Evolutionary conservation across 225 moss, liverwort and hornwort genomes (phyloP).

Genomic region (Straminergon stramineum): DNA sequence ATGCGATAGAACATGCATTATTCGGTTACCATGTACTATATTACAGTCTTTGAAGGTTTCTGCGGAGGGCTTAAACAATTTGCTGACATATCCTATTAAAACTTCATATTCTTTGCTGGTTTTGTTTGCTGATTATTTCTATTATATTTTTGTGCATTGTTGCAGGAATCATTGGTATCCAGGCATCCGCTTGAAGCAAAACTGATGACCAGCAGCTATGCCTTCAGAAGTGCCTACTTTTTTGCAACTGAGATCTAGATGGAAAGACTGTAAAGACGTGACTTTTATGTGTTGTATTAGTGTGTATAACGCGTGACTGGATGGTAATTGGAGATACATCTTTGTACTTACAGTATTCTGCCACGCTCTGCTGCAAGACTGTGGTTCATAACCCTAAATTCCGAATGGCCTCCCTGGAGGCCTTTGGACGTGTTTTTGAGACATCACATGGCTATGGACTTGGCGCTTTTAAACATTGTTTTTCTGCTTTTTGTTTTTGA

Average conservation of each 20-base stretch:
- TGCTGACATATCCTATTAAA: background rate
- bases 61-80: background rate
- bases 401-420: background rate
- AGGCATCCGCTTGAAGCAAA: conserved; percentile 8
- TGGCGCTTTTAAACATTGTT: background rate
- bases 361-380: background rate
- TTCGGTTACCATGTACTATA: no score
- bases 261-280: background rate
- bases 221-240: background rate
- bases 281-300: background rate
- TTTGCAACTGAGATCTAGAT: background rate
- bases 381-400: background rate
- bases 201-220: conserved; percentile 11
- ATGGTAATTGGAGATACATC: background rate
- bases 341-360: background rate
- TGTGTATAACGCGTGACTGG: background rate
- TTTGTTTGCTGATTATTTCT: background rate
- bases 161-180: conserved; percentile 38
- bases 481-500: background rate
- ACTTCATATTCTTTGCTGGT: background rate
- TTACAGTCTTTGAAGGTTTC: background rate
- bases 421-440: background rate
- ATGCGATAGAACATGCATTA: background rate
- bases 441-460: background rate
- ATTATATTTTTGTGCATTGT: background rate